Evolutionary conservation across 352 stramenopile species (phyloP).

Genomic region (Globisporangium echinulatum): DNA sequence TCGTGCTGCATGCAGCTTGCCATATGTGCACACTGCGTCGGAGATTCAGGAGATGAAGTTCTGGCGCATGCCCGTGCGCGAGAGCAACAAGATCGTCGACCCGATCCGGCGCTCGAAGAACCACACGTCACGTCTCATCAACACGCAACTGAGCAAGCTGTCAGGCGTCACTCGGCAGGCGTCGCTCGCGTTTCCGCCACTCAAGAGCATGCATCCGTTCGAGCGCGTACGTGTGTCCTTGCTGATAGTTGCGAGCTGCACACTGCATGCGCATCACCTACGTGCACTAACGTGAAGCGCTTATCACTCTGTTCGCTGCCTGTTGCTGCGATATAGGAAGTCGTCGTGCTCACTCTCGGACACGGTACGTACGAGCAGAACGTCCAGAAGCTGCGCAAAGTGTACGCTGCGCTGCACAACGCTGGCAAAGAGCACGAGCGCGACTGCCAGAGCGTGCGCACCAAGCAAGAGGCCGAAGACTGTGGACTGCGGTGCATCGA

Average conservation of each 20-base stretch:
- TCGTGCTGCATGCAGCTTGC: constrained; percentile 27
- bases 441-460: constrained; percentile 58
- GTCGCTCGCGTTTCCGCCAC: constrained; percentile 69
- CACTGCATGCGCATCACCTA: no score
- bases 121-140: constrained; percentile 75
- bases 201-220: constrained; percentile 76
- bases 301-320: not conserved
- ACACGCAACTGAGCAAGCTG: constrained; percentile 68
- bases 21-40: constrained; percentile 71
- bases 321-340: constrained; percentile 31
- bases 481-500: constrained; percentile 71
- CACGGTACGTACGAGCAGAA: constrained; percentile 61
- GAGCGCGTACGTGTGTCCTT: constrained; percentile 39
- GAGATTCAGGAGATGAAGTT: constrained; percentile 88
- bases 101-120: constrained; percentile 80
- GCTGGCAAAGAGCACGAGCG: constrained; percentile 64
- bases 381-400: constrained; percentile 65
- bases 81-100: constrained; percentile 76
- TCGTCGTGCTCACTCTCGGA: constrained; percentile 77
- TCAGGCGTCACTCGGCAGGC: constrained; percentile 63
- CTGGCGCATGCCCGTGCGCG: constrained; percentile 58
- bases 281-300: no score
- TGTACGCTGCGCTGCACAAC: constrained; percentile 77
- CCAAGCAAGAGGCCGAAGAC: constrained; percentile 77
- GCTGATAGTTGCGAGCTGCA: no score